These are phyloP conservation scores for Eurotiales sp. DNA, from an alignment of 2,329 filamentous ascomycete genomes.

Conservation along the genomic window DNA sequence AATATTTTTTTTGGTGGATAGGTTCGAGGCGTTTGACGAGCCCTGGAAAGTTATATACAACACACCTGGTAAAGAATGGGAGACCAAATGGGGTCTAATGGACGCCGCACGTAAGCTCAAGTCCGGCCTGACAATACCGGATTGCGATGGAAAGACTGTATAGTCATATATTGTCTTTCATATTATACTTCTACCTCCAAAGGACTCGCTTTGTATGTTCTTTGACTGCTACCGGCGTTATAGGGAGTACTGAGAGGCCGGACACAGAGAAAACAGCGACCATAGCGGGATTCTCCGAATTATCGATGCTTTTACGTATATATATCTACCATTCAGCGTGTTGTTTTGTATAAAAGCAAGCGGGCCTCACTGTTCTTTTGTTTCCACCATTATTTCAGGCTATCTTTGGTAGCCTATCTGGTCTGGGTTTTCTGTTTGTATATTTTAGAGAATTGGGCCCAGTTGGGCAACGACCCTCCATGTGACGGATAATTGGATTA, in stretches of 20 bases:
- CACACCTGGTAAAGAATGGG: constrained; percentile 67
- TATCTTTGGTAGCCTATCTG: not conserved
- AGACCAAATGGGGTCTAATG: constrained; percentile 94
- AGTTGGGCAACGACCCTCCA: too few relatives aligned
- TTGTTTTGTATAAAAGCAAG: not conserved
- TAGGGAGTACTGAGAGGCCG: not conserved
- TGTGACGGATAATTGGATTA: too few relatives aligned
- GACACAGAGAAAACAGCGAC: too few relatives aligned
- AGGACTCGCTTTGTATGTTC: too few relatives aligned
- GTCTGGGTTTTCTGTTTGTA: too few relatives aligned
- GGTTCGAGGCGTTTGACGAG: constrained; percentile 94
- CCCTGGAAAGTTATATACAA: constrained; percentile 86
- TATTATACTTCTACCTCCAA: constrained; percentile 2
- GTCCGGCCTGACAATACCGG: constrained; percentile 75
- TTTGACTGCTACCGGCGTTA: not conserved
- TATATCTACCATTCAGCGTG: constrained; percentile 1
- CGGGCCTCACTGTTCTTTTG: not conserved
- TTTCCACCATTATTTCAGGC: too few relatives aligned
- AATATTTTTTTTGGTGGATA: constrained; percentile 29
- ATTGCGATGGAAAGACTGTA: constrained; percentile 71
- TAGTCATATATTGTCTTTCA: constrained; percentile 2
- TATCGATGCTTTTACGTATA: not conserved
- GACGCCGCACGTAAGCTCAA: constrained; percentile 82
- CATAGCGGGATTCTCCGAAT: not conserved
- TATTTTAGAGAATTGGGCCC: too few relatives aligned